Evolutionary conservation across 257 asterid species (phyloP).

Genomic region (Mitragyna speciosa): DNA sequence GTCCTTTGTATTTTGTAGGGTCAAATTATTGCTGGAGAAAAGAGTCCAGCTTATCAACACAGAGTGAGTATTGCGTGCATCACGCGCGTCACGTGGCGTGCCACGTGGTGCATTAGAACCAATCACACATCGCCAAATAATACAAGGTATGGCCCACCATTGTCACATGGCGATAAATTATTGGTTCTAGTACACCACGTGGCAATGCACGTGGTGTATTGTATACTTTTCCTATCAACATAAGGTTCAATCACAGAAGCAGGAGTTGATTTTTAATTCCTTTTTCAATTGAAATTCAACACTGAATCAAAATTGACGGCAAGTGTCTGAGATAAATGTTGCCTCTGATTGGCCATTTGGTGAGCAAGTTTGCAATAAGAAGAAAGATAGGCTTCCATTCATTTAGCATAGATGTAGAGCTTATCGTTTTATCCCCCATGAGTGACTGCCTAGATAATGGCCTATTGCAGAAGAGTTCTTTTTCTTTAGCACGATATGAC

Average conservation of each 20-base stretch:
- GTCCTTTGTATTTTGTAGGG: too few species aligned
- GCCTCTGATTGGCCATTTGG: slow-evolving; percentile 20
- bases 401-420: not conserved
- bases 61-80: too few species aligned
- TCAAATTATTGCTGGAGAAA: not conserved
- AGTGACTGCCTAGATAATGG: slow-evolving; percentile 11
- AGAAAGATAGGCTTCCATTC: slow-evolving; percentile 5
- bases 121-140: too few species aligned
- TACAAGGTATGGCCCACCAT: too few species aligned
- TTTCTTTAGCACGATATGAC: slow-evolving; percentile 25
- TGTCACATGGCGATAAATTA: too few species aligned
- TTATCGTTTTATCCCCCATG: slow-evolving; percentile 13
- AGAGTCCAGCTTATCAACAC: not conserved
- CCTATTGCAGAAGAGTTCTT: not conserved
- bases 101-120: too few species aligned
- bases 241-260: not conserved
- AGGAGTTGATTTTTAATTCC: not conserved
- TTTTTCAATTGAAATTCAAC: not conserved
- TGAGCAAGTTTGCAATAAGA: slow-evolving; percentile 13
- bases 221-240: too few species aligned
- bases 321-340: slow-evolving; percentile 5
- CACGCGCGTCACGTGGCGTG: too few species aligned
- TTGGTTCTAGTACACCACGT: too few species aligned
- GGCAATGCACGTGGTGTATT: too few species aligned
- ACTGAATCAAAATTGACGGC: not conserved